Evolutionary conservation across 305 asterid genomes (phyloP).

Genomic region (Salvia sclarea): DNA sequence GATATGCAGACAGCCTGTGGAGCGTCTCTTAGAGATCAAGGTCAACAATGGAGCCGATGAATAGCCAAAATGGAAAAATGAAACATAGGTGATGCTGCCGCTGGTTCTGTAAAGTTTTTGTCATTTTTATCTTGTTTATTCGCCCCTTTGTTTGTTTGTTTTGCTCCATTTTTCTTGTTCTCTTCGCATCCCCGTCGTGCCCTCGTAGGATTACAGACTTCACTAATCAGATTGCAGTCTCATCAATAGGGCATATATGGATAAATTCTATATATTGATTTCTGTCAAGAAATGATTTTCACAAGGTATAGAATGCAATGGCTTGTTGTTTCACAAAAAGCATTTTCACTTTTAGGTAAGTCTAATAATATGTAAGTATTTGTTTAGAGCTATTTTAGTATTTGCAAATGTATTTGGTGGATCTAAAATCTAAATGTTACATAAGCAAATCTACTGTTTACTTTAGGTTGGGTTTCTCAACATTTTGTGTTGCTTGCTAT

Average conservation of each 20-base stretch:
- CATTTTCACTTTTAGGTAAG: neutral
- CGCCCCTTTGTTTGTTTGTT: constrained; percentile 18
- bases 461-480: neutral
- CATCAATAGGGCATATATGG: constrained; percentile 28
- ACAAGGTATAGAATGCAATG: constrained; percentile 20
- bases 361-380: neutral
- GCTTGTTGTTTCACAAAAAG: constrained; percentile 8
- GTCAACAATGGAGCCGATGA: constrained; percentile 69
- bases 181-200: neutral
- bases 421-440: neutral
- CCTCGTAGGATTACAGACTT: constrained; percentile 18
- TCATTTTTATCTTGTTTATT: neutral
- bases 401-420: neutral
- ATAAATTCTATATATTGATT: constrained; percentile 31
- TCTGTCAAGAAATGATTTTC: constrained; percentile 35
- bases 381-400: neutral
- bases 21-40: constrained; percentile 95
- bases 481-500: neutral
- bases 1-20: constrained; percentile 95
- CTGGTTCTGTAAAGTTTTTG: constrained; percentile 42
- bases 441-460: neutral
- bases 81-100: constrained; percentile 33
- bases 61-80: constrained; percentile 29
- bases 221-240: constrained; percentile 39
- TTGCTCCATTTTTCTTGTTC: neutral